Evolutionary conservation across 305 asterid species (phyloP).

Genomic region (Vinca major): DNA sequence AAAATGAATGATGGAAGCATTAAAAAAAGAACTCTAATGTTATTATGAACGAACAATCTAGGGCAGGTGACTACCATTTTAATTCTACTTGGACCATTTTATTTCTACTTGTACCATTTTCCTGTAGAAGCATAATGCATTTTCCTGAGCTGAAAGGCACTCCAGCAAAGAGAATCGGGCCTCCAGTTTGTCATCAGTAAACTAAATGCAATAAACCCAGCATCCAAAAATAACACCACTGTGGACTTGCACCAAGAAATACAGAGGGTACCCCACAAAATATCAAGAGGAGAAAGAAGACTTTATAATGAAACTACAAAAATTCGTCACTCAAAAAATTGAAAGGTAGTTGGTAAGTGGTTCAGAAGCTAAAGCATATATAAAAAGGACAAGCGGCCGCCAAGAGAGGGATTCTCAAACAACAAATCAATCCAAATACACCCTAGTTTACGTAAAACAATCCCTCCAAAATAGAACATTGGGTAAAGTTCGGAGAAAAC

Average conservation of each 20-base stretch:
- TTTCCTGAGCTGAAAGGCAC: background rate
- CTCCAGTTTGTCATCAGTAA: background rate
- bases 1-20: background rate
- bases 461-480: too few relatives aligned
- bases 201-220: background rate
- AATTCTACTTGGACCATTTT: background rate
- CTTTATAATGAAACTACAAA: background rate
- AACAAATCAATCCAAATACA: too few relatives aligned
- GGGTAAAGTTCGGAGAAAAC: background rate
- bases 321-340: background rate
- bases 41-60: background rate
- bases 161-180: background rate
- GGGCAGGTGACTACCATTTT: background rate
- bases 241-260: background rate
- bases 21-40: background rate
- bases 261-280: background rate
- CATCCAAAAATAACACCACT: background rate
- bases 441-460: too few relatives aligned
- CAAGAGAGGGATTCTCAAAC: too few relatives aligned
- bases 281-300: too few relatives aligned
- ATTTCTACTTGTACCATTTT: background rate
- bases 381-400: background rate
- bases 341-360: background rate
- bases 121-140: background rate
- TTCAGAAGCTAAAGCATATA: background rate